Evolutionary conservation across 2,329 filamentous ascomycete genomes (phyloP), one percentile per base, ranked within the genome.

Genomic region (Diaporthe longicolla): DNA sequence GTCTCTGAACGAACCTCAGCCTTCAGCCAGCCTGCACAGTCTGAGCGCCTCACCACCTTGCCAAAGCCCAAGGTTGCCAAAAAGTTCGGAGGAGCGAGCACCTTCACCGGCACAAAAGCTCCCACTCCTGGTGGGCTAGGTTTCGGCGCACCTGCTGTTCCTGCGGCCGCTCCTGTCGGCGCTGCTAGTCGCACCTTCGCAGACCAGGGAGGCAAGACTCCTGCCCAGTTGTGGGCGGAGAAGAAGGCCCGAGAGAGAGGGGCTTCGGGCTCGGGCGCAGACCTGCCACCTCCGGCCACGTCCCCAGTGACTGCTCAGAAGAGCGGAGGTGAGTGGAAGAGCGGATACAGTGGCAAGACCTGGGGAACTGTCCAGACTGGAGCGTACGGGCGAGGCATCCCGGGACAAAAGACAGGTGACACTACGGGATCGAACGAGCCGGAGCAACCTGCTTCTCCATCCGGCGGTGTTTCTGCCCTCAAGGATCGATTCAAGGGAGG

Each of bases 21-120:
- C 4, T 97, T 97, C 84, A 89, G 86, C 37, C 88, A 88, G 76
- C 83, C 81, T 15, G 78, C 81, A 8, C 87, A 90, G 78, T 92
- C 95, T 1, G 95, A 95, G 82, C 92, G 97, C 65, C 87, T 99
- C 50, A 97, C 95, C 1, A 92, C 92, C 68, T 85, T 99, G 71
- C 97, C 97, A 0, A 99, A 98, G 85, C 97, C 97, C 57, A 98
- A 98, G 85, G 93, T 98, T 59, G 92, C 94, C 29, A 98, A 97
- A 84, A 95, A 93, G 79, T 98, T 98, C 81, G 93, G 92, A 24
- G 89, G 89, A 29, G 88, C 91, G 19, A 89, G 91, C 74, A 87
- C 89, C 43, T 98, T 98, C 80, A 90, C 91, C 1, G 97, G 96
- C 45, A 98, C 97, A 19, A 98, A 97, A 83, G 93, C 97, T 32